Conservation (phyloP, 352 stramenopile species). For the Globisporangium takayamanum region DNA sequence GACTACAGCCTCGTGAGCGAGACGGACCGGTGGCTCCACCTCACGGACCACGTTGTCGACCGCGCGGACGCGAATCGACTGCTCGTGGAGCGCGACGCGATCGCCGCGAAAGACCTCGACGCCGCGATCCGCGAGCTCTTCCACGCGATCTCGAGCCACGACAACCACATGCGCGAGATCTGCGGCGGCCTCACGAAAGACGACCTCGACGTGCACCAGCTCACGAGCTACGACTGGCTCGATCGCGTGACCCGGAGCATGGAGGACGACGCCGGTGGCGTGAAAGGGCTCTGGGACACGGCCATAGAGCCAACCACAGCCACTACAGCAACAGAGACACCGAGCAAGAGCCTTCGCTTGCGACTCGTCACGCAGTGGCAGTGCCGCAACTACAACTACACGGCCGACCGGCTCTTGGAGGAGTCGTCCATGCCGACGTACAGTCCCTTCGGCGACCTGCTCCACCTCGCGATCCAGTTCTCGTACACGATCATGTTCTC, state of each 20-base stretch:
- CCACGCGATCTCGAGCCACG: conserved; percentile 31
- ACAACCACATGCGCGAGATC: conserved; percentile 47
- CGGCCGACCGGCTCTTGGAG: conserved; percentile 42
- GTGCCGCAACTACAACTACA: conserved; percentile 55
- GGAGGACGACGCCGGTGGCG: conserved; percentile 24
- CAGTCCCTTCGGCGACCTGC: conserved; percentile 40
- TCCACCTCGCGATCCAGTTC: conserved; percentile 63
- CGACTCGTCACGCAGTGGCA: conserved; percentile 48
- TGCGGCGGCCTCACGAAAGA: conserved; percentile 27
- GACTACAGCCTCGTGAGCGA: conserved; percentile 18
- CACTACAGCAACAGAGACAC: neutral
- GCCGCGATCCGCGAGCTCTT: conserved; percentile 31
- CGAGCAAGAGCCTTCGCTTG: conserved; percentile 17
- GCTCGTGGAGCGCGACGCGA: conserved; percentile 34
- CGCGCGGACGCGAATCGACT: conserved; percentile 23
- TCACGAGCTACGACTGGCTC: conserved; percentile 54
- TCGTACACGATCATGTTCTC: conserved; percentile 69
- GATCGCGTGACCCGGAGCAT: conserved; percentile 40
- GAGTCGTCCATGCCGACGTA: conserved; percentile 59
- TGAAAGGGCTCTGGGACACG: conserved; percentile 28
- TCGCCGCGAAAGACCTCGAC: conserved; percentile 32
- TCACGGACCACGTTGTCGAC: conserved; percentile 21
- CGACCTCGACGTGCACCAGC: conserved; percentile 40
- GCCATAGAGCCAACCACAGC: neutral
- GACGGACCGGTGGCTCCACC: conserved; percentile 22